These are phyloP conservation scores for Liriodendron chinense DNA, from an alignment of 164 flowering plant species.

Conservation along the genomic window DNA sequence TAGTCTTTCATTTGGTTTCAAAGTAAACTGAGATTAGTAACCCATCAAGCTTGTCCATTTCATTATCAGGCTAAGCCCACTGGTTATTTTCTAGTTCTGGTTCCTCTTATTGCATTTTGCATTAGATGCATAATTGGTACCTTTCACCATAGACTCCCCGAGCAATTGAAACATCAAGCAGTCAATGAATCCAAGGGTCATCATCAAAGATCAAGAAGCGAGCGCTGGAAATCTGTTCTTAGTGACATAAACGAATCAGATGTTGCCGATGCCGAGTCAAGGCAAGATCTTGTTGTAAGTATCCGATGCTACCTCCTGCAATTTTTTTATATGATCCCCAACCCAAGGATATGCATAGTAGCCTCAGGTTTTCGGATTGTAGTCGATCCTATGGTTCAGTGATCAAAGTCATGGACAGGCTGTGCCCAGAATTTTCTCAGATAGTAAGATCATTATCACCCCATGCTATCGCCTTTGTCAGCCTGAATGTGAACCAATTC, in stretches of 20 bases:
- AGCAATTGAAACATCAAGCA: conserved; percentile 17
- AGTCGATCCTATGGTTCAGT: too few relatives aligned
- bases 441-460: too few relatives aligned
- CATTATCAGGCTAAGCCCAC: conserved; percentile 48
- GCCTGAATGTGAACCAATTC: too few relatives aligned
- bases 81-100: conserved; percentile 52
- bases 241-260: conserved; percentile 36
- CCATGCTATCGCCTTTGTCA: too few relatives aligned
- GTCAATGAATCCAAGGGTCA: conserved; percentile 17
- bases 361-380: too few relatives aligned
- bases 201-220: conserved; percentile 26
- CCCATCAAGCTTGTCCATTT: conserved; percentile 29
- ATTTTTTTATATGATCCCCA: too few relatives aligned
- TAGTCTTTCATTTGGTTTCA: conserved; percentile 8
- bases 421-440: too few relatives aligned
- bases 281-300: conserved; percentile 30
- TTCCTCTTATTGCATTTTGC: conserved; percentile 57
- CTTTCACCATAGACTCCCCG: conserved; percentile 23
- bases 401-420: too few relatives aligned
- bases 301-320: not conserved
- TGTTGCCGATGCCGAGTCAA: conserved; percentile 21
- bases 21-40: conserved; percentile 12
- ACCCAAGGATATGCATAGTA: too few relatives aligned
- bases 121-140: conserved; percentile 39
- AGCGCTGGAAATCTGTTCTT: conserved; percentile 48